These are phyloP conservation scores for Fusarium sp. DNA, from an alignment of 2,329 filamentous ascomycete species.

Conservation along the genomic window DNA sequence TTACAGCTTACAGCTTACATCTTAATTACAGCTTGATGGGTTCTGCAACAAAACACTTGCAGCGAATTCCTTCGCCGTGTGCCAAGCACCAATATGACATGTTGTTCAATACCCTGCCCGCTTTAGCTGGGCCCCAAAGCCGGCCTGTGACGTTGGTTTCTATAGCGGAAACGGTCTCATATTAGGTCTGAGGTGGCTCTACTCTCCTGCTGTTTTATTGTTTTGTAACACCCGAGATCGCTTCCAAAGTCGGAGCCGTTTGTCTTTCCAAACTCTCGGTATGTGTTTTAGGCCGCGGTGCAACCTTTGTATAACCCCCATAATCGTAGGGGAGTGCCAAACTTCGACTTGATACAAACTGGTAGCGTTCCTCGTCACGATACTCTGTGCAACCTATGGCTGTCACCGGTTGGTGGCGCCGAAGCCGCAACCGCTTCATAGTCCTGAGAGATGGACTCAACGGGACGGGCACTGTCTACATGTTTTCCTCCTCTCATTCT, in stretches of 20 bases:
- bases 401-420: constrained; percentile 27
- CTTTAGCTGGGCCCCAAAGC: constrained; percentile 21
- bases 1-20: not conserved
- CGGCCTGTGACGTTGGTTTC: constrained; percentile 39
- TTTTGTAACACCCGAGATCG: constrained; percentile 29
- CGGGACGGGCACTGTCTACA: constrained; percentile 17
- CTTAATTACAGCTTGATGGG: not conserved
- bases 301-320: constrained; percentile 19
- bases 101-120: constrained; percentile 5
- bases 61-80: constrained; percentile 16
- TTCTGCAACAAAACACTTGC: not conserved
- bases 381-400: constrained; percentile 7
- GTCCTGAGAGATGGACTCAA: constrained; percentile 15
- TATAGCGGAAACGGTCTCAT: constrained; percentile 15
- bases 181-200: constrained; percentile 14
- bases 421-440: constrained; percentile 27
- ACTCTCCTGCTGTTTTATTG: constrained; percentile 13
- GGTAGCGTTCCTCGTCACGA: not conserved
- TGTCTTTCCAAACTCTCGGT: constrained; percentile 42
- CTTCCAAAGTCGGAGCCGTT: constrained; percentile 25
- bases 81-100: constrained; percentile 13
- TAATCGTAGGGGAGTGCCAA: constrained; percentile 1
- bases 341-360: constrained; percentile 1
- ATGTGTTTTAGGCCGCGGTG: constrained; percentile 31
- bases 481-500: constrained; percentile 12